Base-by-base conservation (phyloP, 2,329 filamentous ascomycete species). In the Fusarium coffeatum region DNA sequence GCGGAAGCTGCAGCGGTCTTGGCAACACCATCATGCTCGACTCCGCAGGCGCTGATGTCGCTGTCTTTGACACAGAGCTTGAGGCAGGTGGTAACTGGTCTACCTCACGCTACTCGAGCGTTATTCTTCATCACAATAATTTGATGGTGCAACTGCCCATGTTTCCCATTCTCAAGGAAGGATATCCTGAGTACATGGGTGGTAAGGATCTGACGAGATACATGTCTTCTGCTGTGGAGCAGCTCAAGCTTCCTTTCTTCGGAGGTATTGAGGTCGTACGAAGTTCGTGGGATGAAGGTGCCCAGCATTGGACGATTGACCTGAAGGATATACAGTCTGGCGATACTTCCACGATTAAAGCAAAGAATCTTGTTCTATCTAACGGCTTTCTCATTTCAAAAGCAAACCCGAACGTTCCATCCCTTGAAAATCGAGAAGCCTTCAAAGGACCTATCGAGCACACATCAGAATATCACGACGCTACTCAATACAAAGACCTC, bases 241-340 rank as follows among this genome's bases (percentile, higher is more conserved):
- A 51, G 15, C 48, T 51, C 32, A 51, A 51, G 5, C 48, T 51
- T 51, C 48, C 48, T 12, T 51, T 51, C 11, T 51, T 51, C 15
- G 48, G 48, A 1, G 48, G 48, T 18, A 27, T 51, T 6, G 13
- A 51, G 16, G 48, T 51, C 13, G 12, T 20, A 2, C 6, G 32
- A 9, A 51, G 13, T 27, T n/a, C 8, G 3, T 51, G 48, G 48
- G 18, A 51, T 16, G 48, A 51, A 5, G 16, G 20, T 41, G 23
- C 13, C 4, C 32, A 51, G 32, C 3, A 20, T 12, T 51, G 48
- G 48, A 20, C 13, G 4, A 51, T 51, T 40, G 18, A 41, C 6
- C 23, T 51, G 8, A 41, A 41, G 15, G 48, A 51, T 25, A 16
- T 51, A 27, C 22, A 13, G 2, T 51, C 32, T 0, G 13, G 32